Evolutionary conservation across 805 yeast species (phyloP), one percentile per base, ranked within the genome.

Genomic region (Ogataea degrootiae): DNA sequence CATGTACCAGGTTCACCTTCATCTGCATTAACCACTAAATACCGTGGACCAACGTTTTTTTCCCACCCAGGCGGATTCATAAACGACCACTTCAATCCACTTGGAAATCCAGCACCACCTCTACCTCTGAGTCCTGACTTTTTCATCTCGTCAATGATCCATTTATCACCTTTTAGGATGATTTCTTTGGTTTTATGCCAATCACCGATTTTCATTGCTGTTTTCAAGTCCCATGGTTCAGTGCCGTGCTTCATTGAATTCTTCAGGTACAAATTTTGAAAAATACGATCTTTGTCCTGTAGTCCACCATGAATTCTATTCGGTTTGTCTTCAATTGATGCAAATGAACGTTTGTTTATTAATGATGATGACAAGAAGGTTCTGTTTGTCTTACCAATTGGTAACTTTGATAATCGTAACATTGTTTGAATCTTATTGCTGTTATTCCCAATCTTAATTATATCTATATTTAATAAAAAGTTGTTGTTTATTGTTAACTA

Each of bases 31-130:
- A 88, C 89, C 42, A 88, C 95, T 57, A 88, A 76, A 65, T 87
- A 87, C 62, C 96, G 79, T 51, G 96, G 94, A n/a, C 96, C 96
- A 15, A 70, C 71, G 69, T 87, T 87, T 64, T 87, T 88, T 52
- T 87, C 95, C 96, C 96, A 87, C 49, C 94, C 94, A 46, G 96
- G 96, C 41, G 96, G 96, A 70, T 88, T 88, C 96, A 87, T 87
- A 65, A 87, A 87, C 22, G 94, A 85, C 95, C 95, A 87, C 69
- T 87, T 87, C 62, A 87, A 77, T 33, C 96, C 96, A 22, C 90
- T 80, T 46, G 96, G 96, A 76, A 87, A 87, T 16, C 96, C 96
- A 41, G 96, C 96, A 62, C 96, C 96, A 50, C 96, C 96, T 69
- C 96, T 81, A 49, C 96, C 96, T 65, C 96, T 80, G 54, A 87